Evolutionary conservation across 169 alveolate species (phyloP).

Genomic region (Perkinsus marinus): DNA sequence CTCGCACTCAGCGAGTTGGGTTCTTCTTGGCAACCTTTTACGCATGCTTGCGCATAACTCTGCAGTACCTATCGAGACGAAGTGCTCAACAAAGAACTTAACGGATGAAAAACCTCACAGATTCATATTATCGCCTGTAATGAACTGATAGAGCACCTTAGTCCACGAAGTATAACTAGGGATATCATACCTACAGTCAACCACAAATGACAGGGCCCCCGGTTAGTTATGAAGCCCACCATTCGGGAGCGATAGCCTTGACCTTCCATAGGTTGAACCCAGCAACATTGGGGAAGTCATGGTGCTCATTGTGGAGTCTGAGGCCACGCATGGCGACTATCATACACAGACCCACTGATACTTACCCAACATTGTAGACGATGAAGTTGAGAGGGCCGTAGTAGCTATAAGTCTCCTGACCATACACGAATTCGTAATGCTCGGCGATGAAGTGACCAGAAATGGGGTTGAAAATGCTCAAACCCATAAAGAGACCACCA

Average conservation of each 20-base stretch:
- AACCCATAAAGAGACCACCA: constrained; percentile 29
- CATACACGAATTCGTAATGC: constrained; percentile 34
- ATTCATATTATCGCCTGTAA: not conserved
- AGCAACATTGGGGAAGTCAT: constrained; percentile 51
- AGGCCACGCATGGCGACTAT: not conserved
- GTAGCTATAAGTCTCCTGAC: constrained; percentile 50
- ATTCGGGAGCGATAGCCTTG: not conserved
- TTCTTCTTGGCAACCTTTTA: not conserved
- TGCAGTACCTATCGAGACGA: not conserved
- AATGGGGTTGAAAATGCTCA: constrained; percentile 41
- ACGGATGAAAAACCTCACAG: not conserved
- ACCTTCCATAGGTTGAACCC: constrained; percentile 23
- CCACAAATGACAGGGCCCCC: not conserved
- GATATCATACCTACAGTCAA: not conserved
- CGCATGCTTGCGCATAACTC: not conserved
- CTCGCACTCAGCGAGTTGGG: not conserved
- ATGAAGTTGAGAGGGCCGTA: constrained; percentile 50
- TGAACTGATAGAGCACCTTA: not conserved
- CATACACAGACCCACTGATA: not conserved
- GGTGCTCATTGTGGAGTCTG: constrained; percentile 52
- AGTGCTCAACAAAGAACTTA: not conserved
- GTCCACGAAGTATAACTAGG: not conserved
- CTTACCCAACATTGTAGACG: constrained; percentile 50
- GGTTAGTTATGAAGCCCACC: not conserved
- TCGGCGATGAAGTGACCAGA: constrained; percentile 62